Percentiles rank a stretch among this genome's conserved stretches.
Conservation (phyloP, 345 rosid genomes). For the Ceriops tagal region DNA sequence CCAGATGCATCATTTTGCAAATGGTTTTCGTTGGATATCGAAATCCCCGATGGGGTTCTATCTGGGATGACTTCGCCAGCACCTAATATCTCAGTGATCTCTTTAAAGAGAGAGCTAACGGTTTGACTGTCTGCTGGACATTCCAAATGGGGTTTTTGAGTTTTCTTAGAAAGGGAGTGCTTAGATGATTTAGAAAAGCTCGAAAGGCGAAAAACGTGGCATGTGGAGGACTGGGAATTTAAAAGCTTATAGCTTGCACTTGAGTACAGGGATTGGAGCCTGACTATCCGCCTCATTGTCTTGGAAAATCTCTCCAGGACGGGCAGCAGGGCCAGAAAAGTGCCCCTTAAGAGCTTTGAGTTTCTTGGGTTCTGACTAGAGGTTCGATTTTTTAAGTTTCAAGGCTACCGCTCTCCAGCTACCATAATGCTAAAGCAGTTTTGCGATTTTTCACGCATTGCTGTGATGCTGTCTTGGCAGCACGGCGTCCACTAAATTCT, state of each 20-base stretch:
- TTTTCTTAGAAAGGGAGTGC: conserved; percentile 18
- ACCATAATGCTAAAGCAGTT: too few relatives aligned
- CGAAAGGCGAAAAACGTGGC: conserved; percentile 28
- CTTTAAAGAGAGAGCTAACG: conserved; percentile 47
- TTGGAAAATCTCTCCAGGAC: neutral
- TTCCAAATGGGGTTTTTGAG: conserved; percentile 22
- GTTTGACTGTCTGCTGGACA: conserved; percentile 29
- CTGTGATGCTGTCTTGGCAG: too few relatives aligned
- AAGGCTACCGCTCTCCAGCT: too few relatives aligned
- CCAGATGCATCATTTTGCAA: neutral
- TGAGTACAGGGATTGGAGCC: conserved; percentile 16
- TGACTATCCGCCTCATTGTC: conserved; percentile 25
- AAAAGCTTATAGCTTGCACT: conserved; percentile 8
- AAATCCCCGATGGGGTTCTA: conserved; percentile 27
- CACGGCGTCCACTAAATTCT: too few relatives aligned
- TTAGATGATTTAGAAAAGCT: conserved; percentile 37
- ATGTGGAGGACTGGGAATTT: conserved; percentile 13
- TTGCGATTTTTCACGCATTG: too few relatives aligned
- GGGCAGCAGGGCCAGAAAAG: too few relatives aligned
- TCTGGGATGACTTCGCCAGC: conserved; percentile 29
- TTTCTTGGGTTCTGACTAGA: neutral
- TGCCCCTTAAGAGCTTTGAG: neutral
- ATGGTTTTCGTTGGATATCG: conserved; percentile 17
- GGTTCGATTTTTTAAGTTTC: too few relatives aligned
- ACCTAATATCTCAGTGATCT: conserved; percentile 58